Evolutionary conservation across 768 basidiomycete species (phyloP).

Genomic region (Lyophyllum atratum): DNA sequence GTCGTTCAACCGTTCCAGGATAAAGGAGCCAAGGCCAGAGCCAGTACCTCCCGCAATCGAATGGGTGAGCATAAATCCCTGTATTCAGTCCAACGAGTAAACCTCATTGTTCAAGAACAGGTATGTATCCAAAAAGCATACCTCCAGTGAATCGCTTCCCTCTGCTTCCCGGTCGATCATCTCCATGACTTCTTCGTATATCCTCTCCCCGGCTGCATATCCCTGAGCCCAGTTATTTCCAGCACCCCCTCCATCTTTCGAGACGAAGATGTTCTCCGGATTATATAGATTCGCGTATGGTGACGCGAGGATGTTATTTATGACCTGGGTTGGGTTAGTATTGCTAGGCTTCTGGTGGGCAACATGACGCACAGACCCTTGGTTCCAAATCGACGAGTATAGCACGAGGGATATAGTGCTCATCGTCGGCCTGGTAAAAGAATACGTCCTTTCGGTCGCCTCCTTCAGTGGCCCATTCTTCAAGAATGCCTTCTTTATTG

Average conservation of each 20-base stretch:
- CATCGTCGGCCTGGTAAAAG: constrained; percentile 99
- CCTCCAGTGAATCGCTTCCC: constrained; percentile 96
- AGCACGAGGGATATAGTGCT: constrained; percentile 97
- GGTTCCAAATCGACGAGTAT: constrained; percentile 97
- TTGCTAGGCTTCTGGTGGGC: background rate
- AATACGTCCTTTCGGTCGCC: constrained; percentile 99
- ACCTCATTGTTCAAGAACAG: background rate
- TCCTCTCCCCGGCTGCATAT: constrained; percentile 83
- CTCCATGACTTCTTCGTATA: constrained; percentile 97
- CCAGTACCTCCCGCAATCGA: constrained; percentile 99
- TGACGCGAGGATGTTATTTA: constrained; percentile 90
- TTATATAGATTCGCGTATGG: constrained; percentile 93
- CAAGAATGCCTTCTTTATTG: constrained; percentile 91
- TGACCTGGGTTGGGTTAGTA: constrained; percentile 63
- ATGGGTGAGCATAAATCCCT: constrained; percentile 99
- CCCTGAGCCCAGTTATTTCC: constrained; percentile 99
- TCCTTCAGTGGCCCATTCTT: constrained; percentile 95
- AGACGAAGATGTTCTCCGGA: constrained; percentile 95
- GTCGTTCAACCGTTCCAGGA: constrained; percentile 95
- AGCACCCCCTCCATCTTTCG: constrained; percentile 97
- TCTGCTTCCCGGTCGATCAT: constrained; percentile 99
- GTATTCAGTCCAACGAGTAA: background rate
- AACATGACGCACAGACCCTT: constrained; percentile 60
- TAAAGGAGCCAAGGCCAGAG: constrained; percentile 96
- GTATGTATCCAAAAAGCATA: constrained; percentile 34